These are phyloP conservation scores for Pseudonectria foliicola DNA, from an alignment of 2,329 filamentous ascomycete species.

Conservation along the genomic window DNA sequence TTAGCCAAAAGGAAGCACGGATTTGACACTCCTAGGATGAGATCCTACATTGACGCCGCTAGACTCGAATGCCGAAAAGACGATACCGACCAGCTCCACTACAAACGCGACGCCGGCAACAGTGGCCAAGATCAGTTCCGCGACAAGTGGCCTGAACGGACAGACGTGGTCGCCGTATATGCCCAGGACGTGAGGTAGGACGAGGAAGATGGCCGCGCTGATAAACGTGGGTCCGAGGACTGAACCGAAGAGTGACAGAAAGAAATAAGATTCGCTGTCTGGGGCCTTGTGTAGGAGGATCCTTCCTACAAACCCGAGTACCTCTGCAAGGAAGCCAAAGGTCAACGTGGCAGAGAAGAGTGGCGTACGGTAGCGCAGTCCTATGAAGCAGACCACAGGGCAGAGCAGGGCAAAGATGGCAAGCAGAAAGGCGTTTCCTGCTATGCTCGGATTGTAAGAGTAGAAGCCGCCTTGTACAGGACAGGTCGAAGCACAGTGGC, in stretches of 20 bases:
- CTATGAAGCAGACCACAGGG: constrained; percentile 31
- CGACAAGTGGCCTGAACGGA: constrained; percentile 27
- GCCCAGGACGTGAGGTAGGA: constrained; percentile 39
- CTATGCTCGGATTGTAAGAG: constrained; percentile 28
- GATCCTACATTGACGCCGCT: constrained; percentile 28
- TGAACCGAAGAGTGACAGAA: constrained; percentile 40
- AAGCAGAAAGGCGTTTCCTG: constrained; percentile 35
- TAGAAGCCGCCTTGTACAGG: constrained; percentile 31
- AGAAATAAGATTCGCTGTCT: constrained; percentile 31
- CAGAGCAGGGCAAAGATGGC: constrained; percentile 33
- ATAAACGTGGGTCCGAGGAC: constrained; percentile 40
- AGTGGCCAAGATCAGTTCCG: constrained; percentile 27
- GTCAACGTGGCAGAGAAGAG: constrained; percentile 34
- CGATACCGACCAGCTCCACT: constrained; percentile 34
- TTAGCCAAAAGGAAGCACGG: constrained; percentile 7
- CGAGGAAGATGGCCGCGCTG: constrained; percentile 35
- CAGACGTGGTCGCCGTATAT: constrained; percentile 39
- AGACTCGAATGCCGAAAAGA: constrained; percentile 32
- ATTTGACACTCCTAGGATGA: not conserved
- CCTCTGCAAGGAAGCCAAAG: constrained; percentile 35
- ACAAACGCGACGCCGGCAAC: constrained; percentile 28
- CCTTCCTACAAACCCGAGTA: constrained; percentile 40
- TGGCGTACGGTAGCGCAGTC: constrained; percentile 32
- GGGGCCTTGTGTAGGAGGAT: constrained; percentile 32
- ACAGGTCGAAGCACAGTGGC: constrained; percentile 29